A percentile compares a stretch with the other conserved stretches of the same genome.
These are phyloP conservation scores for Halophytophthora batemanensis DNA, from an alignment of 352 stramenopile species.

Conservation along the genomic window DNA sequence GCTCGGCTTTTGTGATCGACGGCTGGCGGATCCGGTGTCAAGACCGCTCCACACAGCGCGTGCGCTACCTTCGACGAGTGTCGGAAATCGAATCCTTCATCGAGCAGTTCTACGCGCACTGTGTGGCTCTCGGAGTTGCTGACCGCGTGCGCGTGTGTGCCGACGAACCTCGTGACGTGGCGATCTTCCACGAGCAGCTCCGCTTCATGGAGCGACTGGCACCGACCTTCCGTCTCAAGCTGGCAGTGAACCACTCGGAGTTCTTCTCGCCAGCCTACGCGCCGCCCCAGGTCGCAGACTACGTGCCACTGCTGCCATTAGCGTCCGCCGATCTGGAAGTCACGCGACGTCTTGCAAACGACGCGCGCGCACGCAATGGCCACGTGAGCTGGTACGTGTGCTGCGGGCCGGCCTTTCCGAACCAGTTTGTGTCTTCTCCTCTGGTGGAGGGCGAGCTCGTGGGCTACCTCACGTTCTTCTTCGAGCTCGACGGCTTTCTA, in stretches of 20 bases:
- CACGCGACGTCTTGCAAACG: conserved; percentile 45
- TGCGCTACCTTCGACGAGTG: conserved; percentile 55
- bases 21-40: conserved; percentile 70
- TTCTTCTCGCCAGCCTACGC: conserved; percentile 56
- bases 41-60: conserved; percentile 45
- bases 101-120: conserved; percentile 66
- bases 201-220: conserved; percentile 59
- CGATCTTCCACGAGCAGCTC: conserved; percentile 61
- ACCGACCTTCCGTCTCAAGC: conserved; percentile 65
- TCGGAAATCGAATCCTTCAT: conserved; percentile 65
- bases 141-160: conserved; percentile 70
- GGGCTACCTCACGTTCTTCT: conserved; percentile 73
- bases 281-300: conserved; percentile 64
- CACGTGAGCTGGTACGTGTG: conserved; percentile 83
- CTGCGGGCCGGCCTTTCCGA: conserved; percentile 61
- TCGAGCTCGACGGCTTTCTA: conserved; percentile 75
- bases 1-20: conserved; percentile 41
- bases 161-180: conserved; percentile 58
- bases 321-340: conserved; percentile 62
- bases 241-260: conserved; percentile 72
- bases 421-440: conserved; percentile 79
- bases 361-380: conserved; percentile 53
- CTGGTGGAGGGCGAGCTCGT: conserved; percentile 71
- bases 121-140: conserved; percentile 44
- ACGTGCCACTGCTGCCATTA: conserved; percentile 65